Conservation (phyloP, 2,329 filamentous ascomycete species). For the Cucurbitaria berberidis region DNA sequence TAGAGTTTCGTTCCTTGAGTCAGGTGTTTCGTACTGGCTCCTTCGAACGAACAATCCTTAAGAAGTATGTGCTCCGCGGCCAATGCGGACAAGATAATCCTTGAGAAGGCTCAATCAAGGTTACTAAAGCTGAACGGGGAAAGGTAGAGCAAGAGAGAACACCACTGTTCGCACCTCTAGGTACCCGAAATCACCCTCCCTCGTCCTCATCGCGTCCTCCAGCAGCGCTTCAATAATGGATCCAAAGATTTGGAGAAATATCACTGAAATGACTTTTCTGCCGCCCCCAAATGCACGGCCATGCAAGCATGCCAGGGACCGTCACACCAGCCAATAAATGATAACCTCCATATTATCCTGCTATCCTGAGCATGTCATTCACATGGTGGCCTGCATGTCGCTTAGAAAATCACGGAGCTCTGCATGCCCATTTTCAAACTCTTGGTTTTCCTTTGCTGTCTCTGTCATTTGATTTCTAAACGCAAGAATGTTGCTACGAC, state of each 20-base stretch:
- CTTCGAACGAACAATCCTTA: neutral
- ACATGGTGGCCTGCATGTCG: neutral
- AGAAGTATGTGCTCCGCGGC: neutral
- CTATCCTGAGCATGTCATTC: neutral
- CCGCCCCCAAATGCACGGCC: neutral
- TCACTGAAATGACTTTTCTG: neutral
- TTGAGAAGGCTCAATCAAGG: neutral
- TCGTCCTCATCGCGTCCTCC: neutral
- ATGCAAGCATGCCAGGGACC: neutral
- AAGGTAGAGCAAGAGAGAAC: too few relatives aligned
- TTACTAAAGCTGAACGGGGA: neutral
- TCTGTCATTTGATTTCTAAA: neutral
- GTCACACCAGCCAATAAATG: constrained; percentile 1
- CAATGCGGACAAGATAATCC: neutral
- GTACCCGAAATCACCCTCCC: neutral
- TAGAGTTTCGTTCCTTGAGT: neutral
- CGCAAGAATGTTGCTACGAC: neutral
- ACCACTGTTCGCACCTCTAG: too few relatives aligned
- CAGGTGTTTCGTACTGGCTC: neutral
- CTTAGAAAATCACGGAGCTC: neutral
- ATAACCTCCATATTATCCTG: neutral
- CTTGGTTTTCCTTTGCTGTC: neutral
- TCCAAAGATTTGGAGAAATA: too few relatives aligned
- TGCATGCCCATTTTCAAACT: neutral
- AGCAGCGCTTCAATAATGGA: too few relatives aligned